Evolutionary conservation across 805 yeast genomes (phyloP).

Genomic region (Saturnispora serradocipensis): DNA sequence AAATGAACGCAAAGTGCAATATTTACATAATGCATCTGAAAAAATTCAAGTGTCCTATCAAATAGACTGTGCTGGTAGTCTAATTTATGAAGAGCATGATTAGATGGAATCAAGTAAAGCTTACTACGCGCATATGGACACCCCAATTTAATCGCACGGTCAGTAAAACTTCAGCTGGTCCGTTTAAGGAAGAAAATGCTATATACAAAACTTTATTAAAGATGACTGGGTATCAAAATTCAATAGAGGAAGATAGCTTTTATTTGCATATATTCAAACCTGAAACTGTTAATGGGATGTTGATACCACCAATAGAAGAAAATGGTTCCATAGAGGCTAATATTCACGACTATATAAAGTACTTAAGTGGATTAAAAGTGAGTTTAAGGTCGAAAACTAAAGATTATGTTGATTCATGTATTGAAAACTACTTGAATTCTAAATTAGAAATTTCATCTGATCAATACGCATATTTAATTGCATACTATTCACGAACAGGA

Average conservation of each 20-base stretch:
- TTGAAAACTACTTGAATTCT: neutral
- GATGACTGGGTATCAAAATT: neutral
- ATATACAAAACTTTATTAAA: neutral
- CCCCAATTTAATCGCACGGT: neutral
- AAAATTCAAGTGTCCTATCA: neutral
- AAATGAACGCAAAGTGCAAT: neutral
- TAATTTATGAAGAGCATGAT: neutral
- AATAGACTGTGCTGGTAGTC: neutral
- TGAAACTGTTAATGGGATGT: neutral
- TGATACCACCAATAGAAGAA: neutral
- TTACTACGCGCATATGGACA: neutral
- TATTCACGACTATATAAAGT: neutral
- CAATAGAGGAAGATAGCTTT: neutral
- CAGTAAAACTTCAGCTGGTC: neutral
- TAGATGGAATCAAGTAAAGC: neutral
- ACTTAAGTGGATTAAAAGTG: neutral
- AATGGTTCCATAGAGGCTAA: neutral
- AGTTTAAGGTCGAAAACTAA: neutral
- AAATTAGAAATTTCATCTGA: neutral
- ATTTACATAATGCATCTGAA: neutral
- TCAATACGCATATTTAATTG: neutral
- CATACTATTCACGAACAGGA: neutral
- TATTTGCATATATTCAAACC: neutral
- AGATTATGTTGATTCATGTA: neutral
- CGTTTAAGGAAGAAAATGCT: neutral